Evolutionary conservation across 78 protist genomes (phyloP).

Genomic region (Monosiga brevicollis): DNA sequence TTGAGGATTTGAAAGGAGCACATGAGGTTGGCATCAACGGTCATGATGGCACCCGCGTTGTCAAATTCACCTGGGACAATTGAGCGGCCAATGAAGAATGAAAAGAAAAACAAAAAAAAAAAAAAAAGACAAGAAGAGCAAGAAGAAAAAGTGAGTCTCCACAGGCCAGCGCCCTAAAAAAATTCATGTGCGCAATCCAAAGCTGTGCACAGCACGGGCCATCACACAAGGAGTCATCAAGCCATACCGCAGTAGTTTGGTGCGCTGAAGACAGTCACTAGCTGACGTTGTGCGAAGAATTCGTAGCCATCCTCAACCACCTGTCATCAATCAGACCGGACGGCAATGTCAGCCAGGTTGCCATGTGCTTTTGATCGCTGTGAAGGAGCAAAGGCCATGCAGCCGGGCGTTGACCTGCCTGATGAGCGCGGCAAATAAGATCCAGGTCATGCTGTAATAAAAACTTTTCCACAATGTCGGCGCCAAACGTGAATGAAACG

Average conservation of each 20-base stretch:
- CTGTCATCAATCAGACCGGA: conserved; percentile 3
- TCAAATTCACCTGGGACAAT: conserved; percentile 79
- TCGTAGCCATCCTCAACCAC: conserved; percentile 77
- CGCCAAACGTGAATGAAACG: conserved; percentile 95
- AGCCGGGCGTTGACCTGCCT: conserved; percentile 25
- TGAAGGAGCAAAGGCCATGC: background rate
- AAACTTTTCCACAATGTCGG: conserved; percentile 81
- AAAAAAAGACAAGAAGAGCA: background rate
- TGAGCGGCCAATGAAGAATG: background rate
- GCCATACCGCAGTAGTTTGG: conserved; percentile 98
- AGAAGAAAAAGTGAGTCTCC: background rate
- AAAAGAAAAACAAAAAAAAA: background rate
- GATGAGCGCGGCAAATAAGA: conserved; percentile 96
- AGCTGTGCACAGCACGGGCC: background rate
- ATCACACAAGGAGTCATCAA: conserved; percentile 82
- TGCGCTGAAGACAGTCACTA: conserved; percentile 96
- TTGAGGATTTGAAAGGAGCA: conserved; percentile 95
- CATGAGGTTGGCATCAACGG: conserved; percentile 95
- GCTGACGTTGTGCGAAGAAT: conserved; percentile 93
- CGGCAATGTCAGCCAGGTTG: background rate
- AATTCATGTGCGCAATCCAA: background rate
- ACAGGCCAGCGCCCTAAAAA: background rate
- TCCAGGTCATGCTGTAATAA: conserved; percentile 86
- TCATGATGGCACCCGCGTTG: conserved; percentile 97
- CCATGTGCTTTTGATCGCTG: background rate